Evolutionary conservation across 164 flowering plant genomes (phyloP).

Genomic region (Vitis amurensis): DNA sequence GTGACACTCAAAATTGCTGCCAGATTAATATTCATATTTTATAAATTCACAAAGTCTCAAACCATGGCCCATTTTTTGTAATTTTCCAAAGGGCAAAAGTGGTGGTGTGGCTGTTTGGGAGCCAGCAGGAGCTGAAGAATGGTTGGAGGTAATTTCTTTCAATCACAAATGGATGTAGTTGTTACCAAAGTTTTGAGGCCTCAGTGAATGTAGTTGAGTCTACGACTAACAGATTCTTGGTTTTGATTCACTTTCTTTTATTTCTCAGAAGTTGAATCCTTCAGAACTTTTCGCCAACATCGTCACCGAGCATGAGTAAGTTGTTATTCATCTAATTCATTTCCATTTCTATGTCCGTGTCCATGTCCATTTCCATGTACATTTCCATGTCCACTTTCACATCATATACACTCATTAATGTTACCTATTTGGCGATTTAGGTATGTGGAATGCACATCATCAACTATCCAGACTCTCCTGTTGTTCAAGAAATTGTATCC

Average conservation of each 20-base stretch:
- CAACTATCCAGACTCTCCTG: conserved; percentile 35
- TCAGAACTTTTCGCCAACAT: conserved; percentile 37
- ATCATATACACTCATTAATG: no score
- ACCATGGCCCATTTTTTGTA: no score
- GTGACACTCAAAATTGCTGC: no score
- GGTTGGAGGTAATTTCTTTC: conserved; percentile 36
- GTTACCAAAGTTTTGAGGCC: background rate
- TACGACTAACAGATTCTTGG: background rate
- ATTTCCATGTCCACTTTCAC: background rate
- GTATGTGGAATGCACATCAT: conserved; percentile 41
- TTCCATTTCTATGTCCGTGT: no score
- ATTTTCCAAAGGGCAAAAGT: conserved; percentile 21
- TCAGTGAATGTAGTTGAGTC: background rate
- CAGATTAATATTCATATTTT: no score
- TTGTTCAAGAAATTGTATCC: conserved; percentile 41
- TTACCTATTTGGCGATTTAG: background rate
- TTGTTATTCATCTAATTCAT: no score
- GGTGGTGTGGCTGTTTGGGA: conserved; percentile 51
- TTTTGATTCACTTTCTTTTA: background rate
- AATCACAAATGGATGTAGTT: background rate
- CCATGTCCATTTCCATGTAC: background rate
- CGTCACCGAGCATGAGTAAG: conserved; percentile 33
- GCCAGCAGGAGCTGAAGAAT: conserved; percentile 32
- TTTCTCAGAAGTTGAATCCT: conserved; percentile 34
- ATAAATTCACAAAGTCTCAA: no score